phyloP scores from a whole-genome alignment of 2,329 filamentous ascomycete genomes.

The Pseudocercospora cruenta region DNA sequence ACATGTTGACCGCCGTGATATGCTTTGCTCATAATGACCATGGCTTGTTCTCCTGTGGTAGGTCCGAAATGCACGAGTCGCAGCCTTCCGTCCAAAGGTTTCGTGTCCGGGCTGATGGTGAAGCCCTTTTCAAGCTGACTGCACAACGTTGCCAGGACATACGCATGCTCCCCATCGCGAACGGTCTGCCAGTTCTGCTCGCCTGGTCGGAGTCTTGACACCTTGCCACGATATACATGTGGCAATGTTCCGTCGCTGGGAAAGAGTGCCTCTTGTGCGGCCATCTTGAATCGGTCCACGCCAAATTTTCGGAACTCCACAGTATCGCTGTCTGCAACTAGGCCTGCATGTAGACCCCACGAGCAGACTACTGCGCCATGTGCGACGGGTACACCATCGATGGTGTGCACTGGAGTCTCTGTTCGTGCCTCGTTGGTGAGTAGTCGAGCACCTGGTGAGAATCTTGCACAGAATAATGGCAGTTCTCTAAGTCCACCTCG shows the following conservation, averaged over 20 bases:
- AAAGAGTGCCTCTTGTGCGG: conserved; percentile 73
- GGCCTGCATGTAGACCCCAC: conserved; percentile 85
- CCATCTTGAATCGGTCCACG: conserved; percentile 78
- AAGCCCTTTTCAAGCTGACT: conserved; percentile 83
- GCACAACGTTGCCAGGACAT: conserved; percentile 75
- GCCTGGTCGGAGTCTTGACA: conserved; percentile 48
- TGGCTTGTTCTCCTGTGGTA: conserved; percentile 65
- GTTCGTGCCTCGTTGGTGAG: conserved; percentile 50
- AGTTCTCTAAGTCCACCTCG: conserved; percentile 42
- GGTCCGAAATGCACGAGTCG: conserved; percentile 76
- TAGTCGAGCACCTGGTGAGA: conserved; percentile 50
- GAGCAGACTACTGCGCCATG: conserved; percentile 84
- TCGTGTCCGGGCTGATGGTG: conserved; percentile 74
- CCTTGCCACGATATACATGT: conserved; percentile 60
- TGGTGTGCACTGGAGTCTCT: conserved; percentile 42
- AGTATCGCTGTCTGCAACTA: conserved; percentile 92
- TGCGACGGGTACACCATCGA: conserved; percentile 41
- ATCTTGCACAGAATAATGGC: conserved; percentile 49
- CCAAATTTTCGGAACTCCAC: conserved; percentile 77
- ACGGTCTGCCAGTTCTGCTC: conserved; percentile 40
- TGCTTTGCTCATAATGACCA: conserved; percentile 73
- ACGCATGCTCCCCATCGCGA: conserved; percentile 63
- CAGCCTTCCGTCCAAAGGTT: conserved; percentile 71
- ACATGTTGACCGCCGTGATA: conserved; percentile 63
- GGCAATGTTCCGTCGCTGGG: conserved; percentile 56